Base-by-base conservation (phyloP, 2,329 filamentous ascomycete genomes). In the Lojkania enalia region DNA sequence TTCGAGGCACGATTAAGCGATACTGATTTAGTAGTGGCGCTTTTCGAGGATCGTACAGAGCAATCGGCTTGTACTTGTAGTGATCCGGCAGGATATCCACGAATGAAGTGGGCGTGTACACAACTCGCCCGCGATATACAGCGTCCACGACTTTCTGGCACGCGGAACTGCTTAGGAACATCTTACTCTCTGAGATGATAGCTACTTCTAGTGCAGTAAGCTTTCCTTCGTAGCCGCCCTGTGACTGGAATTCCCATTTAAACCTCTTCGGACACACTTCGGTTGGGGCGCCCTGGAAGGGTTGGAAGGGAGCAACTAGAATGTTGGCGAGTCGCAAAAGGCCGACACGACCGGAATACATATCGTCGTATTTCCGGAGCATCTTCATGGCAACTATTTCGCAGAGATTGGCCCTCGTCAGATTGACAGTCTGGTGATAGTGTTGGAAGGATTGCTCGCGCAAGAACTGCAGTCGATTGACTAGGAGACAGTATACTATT, bases 1-100 rank as follows among this genome's bases (percentile, higher is more conserved):
- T 92, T 12, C 88, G 78, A 9, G 89, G 89, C 6, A 95, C 89
- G 52, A 90, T 86, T 5, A 95, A 78, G 1, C 89, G 86, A 61
- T 94, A 94, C 64, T 95, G 89, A 59, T 95, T 92, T 16, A 95
- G 77, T 19, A 91, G 64, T 1, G 87, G 87, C 4, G 86, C 87
- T 52, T 84, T 81, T 13, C 86, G 76, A 1, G 88, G 89, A 59
- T 91, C 85, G 66, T 94, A 94, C 0, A 94, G 73, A 5, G 86
- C 85, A 42, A 94, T 91, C 2, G 87, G 87, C 55, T 87, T 87
- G 60, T 86, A 81, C 71, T 94, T 94, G 75, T 94, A 95, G 57
- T 87, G 84, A 64, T 94, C 89, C 1, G 89, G 88, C 36, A 95
- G 83, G 46, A 95, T 86, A 66, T 94, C 87, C 66, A 92, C 82